These are phyloP conservation scores for Pulveroboletus sp. DNA, from an alignment of 1,284 basidiomycete species.

Conservation along the genomic window DNA sequence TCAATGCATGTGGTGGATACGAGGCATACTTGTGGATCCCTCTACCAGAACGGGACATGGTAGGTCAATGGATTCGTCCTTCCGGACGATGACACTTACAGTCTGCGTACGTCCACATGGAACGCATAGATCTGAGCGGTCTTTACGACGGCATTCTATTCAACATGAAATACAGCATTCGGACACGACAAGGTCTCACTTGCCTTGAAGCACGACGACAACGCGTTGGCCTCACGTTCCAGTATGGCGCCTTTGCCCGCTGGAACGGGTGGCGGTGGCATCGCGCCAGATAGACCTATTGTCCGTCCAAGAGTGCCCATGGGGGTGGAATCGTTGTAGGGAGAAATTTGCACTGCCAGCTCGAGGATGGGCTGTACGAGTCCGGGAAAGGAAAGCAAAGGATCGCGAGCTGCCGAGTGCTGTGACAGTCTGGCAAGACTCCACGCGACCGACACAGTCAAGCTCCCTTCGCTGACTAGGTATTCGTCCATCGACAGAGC, in stretches of 20 bases:
- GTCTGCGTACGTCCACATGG: constrained; percentile 59
- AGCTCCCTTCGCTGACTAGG: background rate
- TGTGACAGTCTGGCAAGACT: background rate
- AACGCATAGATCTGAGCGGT: constrained; percentile 70
- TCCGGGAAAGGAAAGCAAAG: constrained; percentile 31
- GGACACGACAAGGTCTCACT: constrained; percentile 10
- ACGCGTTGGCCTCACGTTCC: constrained; percentile 60
- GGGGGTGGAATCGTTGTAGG: constrained; percentile 23
- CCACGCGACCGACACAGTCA: constrained; percentile 7
- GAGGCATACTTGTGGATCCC: constrained; percentile 58
- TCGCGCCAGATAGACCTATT: constrained; percentile 35
- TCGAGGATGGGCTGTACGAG: background rate
- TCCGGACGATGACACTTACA: constrained; percentile 47
- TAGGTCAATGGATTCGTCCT: background rate
- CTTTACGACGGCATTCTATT: constrained; percentile 64
- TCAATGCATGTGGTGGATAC: constrained; percentile 64
- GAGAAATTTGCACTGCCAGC: constrained; percentile 19
- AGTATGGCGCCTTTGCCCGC: constrained; percentile 48
- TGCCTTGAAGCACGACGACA: constrained; percentile 60
- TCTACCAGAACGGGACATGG: constrained; percentile 34
- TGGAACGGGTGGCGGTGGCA: constrained; percentile 64
- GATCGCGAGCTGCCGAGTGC: too few species aligned
- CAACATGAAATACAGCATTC: background rate
- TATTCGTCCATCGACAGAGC: constrained; percentile 2
- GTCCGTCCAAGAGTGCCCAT: constrained; percentile 14